phyloP scores from a whole-genome alignment of 2,329 filamentous ascomycete genomes.

The Xylariales sp. region DNA sequence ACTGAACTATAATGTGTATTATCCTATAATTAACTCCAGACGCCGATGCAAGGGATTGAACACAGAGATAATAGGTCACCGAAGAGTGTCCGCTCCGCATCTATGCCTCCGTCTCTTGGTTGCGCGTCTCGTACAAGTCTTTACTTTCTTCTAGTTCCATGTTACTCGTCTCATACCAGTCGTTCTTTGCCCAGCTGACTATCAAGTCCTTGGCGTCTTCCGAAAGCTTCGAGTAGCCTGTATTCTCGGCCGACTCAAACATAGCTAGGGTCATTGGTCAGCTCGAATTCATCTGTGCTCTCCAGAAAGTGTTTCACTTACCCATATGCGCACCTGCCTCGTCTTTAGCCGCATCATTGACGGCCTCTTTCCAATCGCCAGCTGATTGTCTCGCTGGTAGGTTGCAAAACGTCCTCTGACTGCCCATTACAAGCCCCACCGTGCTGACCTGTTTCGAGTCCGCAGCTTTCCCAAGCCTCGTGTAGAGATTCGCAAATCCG shows the following conservation, averaged over 20 bases:
- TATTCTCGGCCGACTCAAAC: slow-evolving; percentile 70
- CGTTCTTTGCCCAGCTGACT: slow-evolving; percentile 57
- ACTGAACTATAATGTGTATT: too few species aligned
- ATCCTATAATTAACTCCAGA: too few species aligned
- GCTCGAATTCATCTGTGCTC: not conserved
- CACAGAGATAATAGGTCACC: too few species aligned
- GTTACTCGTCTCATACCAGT: slow-evolving; percentile 60
- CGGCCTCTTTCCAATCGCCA: slow-evolving; percentile 61
- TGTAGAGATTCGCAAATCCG: slow-evolving; percentile 84
- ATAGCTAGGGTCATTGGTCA: slow-evolving; percentile 46
- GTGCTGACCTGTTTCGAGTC: slow-evolving; percentile 47
- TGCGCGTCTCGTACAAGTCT: too few species aligned
- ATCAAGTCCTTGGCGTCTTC: slow-evolving; percentile 62
- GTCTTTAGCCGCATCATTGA: slow-evolving; percentile 75
- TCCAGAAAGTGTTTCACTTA: too few species aligned
- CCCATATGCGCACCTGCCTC: slow-evolving; percentile 78
- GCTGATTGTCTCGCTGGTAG: slow-evolving; percentile 55
- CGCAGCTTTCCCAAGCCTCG: slow-evolving; percentile 69
- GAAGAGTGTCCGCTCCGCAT: too few species aligned
- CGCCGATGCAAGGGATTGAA: too few species aligned
- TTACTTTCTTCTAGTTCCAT: too few species aligned
- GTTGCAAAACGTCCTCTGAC: slow-evolving; percentile 83
- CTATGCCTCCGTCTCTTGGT: too few species aligned
- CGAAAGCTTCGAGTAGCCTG: slow-evolving; percentile 65
- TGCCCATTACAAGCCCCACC: slow-evolving; percentile 56